Base-by-base conservation (phyloP, 2,329 filamentous ascomycete genomes). In the Beauveria scarabaeidicola region DNA sequence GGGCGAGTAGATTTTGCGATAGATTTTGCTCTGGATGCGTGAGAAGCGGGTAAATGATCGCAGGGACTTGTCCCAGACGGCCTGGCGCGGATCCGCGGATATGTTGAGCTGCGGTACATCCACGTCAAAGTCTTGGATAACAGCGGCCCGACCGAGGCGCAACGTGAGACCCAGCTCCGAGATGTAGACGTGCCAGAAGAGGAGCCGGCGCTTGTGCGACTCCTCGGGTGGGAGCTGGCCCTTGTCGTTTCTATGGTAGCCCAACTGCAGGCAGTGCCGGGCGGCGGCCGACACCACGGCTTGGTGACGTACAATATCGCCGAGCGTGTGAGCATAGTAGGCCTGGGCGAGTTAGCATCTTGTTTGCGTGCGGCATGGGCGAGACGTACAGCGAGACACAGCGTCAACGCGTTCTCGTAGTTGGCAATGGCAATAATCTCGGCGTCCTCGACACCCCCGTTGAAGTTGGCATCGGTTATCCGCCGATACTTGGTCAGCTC, bases 141-240 rank as follows among this genome's bases (percentile, higher is more conserved):
- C 58, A 3, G 62, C 32, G 7, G 62, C 63, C 19, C 63, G 63
- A 0, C 64, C 64, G 21, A 65, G 60, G 4, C 61, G 53, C 8
- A 66, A 61, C 4, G 62, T 61, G 1, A 66, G 48, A 4, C 63
- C 55, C 6, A 60, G 53, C 10, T 65, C 63, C 3, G 63, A 62
- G 10, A 64, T 60, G 48, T 64, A 66, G 19, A 65, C 54, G 43
- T 65, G 63, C 64, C 64, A 66, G 38, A 66, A 66, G 4, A 66
- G 44, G 1, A 60, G 57, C 5, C 63, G 56, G 29, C 56, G 61
- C 19, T 57, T 54, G 17, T 61, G 52, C 1, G 63, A 55, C 40
- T 63, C 57, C 2, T 61, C 43, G 10, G 56, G 40, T 1, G 61
- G 29, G 10, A 64, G 11, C 5, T 61, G 50, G 1, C 47, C 58